These are phyloP conservation scores for Apophysomyces elegans DNA, from an alignment of 371 early-diverging fungal species.

Conservation along the genomic window DNA sequence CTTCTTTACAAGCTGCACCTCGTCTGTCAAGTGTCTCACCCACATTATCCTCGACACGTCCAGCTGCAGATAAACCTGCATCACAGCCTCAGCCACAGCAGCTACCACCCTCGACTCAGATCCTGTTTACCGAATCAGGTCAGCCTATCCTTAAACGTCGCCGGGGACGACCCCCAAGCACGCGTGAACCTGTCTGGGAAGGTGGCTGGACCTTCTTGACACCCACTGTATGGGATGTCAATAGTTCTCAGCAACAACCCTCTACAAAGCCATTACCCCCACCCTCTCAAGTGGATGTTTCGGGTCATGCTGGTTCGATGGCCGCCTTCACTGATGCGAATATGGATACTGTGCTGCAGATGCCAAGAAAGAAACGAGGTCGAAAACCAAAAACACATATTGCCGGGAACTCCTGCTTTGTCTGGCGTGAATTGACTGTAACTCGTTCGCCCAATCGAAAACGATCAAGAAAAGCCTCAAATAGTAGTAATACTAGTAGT, in stretches of 20 bases:
- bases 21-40: conserved; percentile 9
- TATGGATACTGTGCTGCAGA: conserved; percentile 45
- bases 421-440: conserved; percentile 37
- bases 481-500: neutral
- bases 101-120: conserved; percentile 32
- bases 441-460: conserved; percentile 16
- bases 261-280: neutral
- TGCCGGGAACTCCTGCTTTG: conserved; percentile 56
- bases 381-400: conserved; percentile 55
- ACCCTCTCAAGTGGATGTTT: conserved; percentile 5
- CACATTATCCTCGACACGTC: neutral
- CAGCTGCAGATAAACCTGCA: neutral
- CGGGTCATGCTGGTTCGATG: conserved; percentile 30
- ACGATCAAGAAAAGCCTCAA: neutral
- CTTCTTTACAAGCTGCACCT: conserved; percentile 10
- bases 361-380: conserved; percentile 53
- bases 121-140: conserved; percentile 38
- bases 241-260: conserved; percentile 6
- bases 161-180: conserved; percentile 46
- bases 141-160: conserved; percentile 48
- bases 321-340: conserved; percentile 48
- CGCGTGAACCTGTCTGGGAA: conserved; percentile 36
- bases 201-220: conserved; percentile 56
- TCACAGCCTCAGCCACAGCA: conserved; percentile 9
- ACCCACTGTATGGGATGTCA: conserved; percentile 55